Evolutionary conservation across 108 stramenopile species (phyloP).

Genomic region (Cyclotella kingstonii): DNA sequence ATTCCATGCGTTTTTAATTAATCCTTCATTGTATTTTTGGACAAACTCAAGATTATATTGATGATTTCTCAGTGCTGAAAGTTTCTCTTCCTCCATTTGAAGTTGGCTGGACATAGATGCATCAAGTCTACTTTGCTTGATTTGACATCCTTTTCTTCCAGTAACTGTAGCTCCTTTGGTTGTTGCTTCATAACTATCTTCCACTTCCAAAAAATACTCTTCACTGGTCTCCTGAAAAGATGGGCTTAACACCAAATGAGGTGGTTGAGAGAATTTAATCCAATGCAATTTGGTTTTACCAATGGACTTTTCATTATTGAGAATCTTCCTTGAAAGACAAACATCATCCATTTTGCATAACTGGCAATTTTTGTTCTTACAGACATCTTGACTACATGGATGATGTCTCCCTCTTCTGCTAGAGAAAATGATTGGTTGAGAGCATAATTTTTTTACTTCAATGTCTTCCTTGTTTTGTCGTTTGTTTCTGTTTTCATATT

Average conservation of each 20-base stretch:
- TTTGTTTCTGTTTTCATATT: constrained; percentile 43
- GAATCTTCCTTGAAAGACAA: constrained; percentile 19
- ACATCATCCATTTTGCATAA: constrained; percentile 27
- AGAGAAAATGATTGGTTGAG: constrained; percentile 26
- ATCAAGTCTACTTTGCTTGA: constrained; percentile 30
- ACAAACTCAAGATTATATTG: constrained; percentile 33
- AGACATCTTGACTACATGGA: constrained; percentile 8
- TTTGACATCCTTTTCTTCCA: constrained; percentile 6
- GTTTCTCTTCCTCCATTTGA: constrained; percentile 39
- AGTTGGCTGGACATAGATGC: constrained; percentile 29
- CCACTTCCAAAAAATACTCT: constrained; percentile 16
- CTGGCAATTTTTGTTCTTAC: constrained; percentile 29
- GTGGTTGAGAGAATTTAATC: constrained; percentile 12
- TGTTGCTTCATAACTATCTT: constrained; percentile 5
- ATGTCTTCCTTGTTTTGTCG: constrained; percentile 28
- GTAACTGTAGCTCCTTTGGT: not conserved
- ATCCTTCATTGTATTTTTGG: constrained; percentile 35
- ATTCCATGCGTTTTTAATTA: constrained; percentile 40
- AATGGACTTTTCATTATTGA: constrained; percentile 19
- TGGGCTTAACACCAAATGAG: constrained; percentile 22
- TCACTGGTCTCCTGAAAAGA: constrained; percentile 12
- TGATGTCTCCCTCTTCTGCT: constrained; percentile 9
- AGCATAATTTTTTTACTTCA: constrained; percentile 32
- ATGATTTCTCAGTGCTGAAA: constrained; percentile 21
- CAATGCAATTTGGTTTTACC: constrained; percentile 16